Conservation (phyloP, 306 rosid genomes). For the Castanea crenata region DNA sequence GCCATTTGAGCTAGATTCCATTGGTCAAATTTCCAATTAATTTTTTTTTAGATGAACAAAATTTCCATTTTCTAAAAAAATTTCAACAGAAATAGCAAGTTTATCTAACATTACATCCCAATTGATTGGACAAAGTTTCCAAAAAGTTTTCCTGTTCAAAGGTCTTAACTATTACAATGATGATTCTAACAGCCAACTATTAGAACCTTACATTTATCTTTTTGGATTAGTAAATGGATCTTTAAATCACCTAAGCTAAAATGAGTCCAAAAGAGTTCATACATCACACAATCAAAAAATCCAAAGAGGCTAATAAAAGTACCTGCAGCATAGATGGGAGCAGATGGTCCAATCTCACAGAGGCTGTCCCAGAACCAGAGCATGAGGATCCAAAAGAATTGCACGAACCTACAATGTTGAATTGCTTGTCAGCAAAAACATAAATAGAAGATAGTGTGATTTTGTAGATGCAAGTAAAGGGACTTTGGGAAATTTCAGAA, state of each 20-base stretch:
- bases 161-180: neutral
- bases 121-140: neutral
- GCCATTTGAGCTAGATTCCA: too few relatives aligned
- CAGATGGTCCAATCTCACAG: slow-evolving; percentile 77
- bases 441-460: neutral
- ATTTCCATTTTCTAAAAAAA: neutral
- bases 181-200: neutral
- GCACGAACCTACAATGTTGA: slow-evolving; percentile 54
- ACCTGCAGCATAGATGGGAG: slow-evolving; percentile 84
- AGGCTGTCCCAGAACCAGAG: slow-evolving; percentile 87
- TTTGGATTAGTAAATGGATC: too few relatives aligned
- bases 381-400: slow-evolving; percentile 93
- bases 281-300: neutral
- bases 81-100: neutral
- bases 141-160: neutral
- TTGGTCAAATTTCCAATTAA: too few relatives aligned
- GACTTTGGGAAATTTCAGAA: neutral
- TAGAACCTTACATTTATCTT: neutral
- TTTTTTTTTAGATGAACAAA: too few relatives aligned
- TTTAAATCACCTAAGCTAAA: too few relatives aligned
- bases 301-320: neutral
- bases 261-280: neutral
- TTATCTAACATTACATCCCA: neutral
- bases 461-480: neutral
- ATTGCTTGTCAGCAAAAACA: neutral